Evolutionary conservation across 2,329 filamentous ascomycete genomes (phyloP).

Genomic region (Monosporascus ibericus): DNA sequence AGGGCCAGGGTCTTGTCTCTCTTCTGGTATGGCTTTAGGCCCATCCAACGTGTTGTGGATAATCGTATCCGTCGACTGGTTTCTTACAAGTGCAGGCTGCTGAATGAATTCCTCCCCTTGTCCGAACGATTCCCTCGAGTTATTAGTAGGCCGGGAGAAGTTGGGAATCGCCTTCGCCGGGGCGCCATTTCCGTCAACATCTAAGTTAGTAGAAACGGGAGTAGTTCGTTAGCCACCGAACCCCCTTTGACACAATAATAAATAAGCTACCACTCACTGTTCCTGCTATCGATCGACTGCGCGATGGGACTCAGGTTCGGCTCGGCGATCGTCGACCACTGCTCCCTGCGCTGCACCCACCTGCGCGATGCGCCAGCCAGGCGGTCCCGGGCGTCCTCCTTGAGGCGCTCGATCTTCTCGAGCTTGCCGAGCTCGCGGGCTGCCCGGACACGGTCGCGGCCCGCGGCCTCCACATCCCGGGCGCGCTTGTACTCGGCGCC

Average conservation of each 20-base stretch:
- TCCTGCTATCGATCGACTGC: slow-evolving; percentile 31
- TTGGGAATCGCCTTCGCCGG: not conserved
- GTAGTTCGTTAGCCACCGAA: not conserved
- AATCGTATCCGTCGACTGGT: slow-evolving; percentile 21
- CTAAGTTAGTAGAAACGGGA: not conserved
- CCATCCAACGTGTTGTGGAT: slow-evolving; percentile 14
- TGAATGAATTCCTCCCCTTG: no score
- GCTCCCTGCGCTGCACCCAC: slow-evolving; percentile 39
- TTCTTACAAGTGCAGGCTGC: not conserved
- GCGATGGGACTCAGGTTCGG: slow-evolving; percentile 44
- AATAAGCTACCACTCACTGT: slow-evolving; percentile 13
- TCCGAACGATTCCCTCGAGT: not conserved
- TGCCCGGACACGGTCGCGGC: slow-evolving; percentile 36
- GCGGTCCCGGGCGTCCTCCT: slow-evolving; percentile 29
- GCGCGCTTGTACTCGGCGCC: slow-evolving; percentile 31
- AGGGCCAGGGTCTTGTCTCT: slow-evolving; percentile 1
- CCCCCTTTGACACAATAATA: slow-evolving; percentile 3
- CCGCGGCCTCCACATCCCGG: slow-evolving; percentile 30
- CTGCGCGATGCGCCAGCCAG: slow-evolving; percentile 22
- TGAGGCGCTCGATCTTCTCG: slow-evolving; percentile 36
- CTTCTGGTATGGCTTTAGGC: not conserved
- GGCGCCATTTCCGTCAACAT: not conserved
- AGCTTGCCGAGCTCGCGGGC: slow-evolving; percentile 33
- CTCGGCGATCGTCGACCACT: slow-evolving; percentile 47
- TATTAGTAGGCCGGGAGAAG: not conserved